phyloP scores from a whole-genome alignment of 2,329 filamentous ascomycete genomes.

The Zopfia rhizophila region DNA sequence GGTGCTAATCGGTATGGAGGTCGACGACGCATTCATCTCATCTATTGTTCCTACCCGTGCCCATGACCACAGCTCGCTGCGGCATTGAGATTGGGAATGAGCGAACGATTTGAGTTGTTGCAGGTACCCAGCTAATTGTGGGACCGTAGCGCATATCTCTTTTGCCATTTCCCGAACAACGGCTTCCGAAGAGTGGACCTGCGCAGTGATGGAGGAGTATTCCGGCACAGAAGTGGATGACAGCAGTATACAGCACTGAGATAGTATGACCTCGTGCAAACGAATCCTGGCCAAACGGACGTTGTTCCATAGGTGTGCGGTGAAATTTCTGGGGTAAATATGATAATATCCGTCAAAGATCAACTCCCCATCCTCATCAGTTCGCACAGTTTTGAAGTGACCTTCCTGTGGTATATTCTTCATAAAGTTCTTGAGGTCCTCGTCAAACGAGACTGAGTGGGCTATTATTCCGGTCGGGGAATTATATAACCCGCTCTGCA shows the following conservation, averaged over 20 bases:
- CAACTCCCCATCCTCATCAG: slow-evolving; percentile 15
- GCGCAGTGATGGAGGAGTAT: slow-evolving; percentile 1
- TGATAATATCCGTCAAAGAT: slow-evolving; percentile 35
- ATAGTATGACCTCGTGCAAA: slow-evolving; percentile 33
- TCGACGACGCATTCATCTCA: too few relatives aligned
- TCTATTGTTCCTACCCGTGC: too few relatives aligned
- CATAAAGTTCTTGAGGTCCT: slow-evolving; percentile 21
- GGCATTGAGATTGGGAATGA: too few relatives aligned
- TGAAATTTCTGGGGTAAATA: slow-evolving; percentile 30
- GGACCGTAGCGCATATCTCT: slow-evolving; percentile 38
- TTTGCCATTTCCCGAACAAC: slow-evolving; percentile 22
- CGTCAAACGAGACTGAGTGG: slow-evolving; percentile 28
- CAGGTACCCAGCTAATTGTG: slow-evolving; percentile 33
- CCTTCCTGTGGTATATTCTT: slow-evolving; percentile 26
- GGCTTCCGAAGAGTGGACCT: slow-evolving; percentile 19
- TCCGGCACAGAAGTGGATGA: slow-evolving; percentile 4
- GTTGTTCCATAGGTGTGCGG: slow-evolving; percentile 40
- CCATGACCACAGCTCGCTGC: too few relatives aligned
- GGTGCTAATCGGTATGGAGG: too few relatives aligned
- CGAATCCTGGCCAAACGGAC: slow-evolving; percentile 34
- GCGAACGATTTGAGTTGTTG: slow-evolving; percentile 12
- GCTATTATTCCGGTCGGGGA: slow-evolving; percentile 20
- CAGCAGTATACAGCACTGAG: slow-evolving; percentile 23
- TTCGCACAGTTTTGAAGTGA: slow-evolving; percentile 21
- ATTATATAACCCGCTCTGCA: slow-evolving; percentile 6